A percentile compares a stretch with the other conserved stretches of the same genome.
phyloP scores from a whole-genome alignment of 2,329 filamentous ascomycete genomes.

The Aureobasidium sp. region DNA sequence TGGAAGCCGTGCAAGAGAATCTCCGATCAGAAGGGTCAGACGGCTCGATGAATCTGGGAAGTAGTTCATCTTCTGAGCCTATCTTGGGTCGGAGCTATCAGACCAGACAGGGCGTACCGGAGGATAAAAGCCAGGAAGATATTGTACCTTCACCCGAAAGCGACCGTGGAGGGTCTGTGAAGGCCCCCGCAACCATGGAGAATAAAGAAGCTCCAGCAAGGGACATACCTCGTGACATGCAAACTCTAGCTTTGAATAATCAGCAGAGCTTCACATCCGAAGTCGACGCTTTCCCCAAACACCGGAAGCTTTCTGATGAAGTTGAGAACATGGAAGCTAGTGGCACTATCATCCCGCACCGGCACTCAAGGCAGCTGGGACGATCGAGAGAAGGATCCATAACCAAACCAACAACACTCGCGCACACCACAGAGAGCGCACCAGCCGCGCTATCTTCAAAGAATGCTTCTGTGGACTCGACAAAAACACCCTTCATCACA shows the following conservation, averaged over 20 bases:
- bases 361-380: background rate
- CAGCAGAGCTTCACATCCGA: conserved; percentile 27
- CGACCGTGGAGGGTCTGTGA: background rate
- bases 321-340: conserved; percentile 35
- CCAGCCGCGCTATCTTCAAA: background rate
- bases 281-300: conserved; percentile 14
- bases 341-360: conserved; percentile 35
- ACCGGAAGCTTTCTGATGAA: conserved; percentile 16
- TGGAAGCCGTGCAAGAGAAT: conserved; percentile 17
- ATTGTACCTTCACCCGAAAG: background rate
- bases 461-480: background rate
- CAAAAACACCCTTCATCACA: conserved; percentile 26
- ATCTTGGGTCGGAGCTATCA: background rate
- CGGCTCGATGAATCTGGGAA: conserved; percentile 12
- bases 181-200: background rate
- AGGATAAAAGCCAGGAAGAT: background rate
- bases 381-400: conserved; percentile 3
- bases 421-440: conserved; percentile 23
- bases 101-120: background rate
- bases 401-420: background rate
- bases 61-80: conserved; percentile 15
- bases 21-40: conserved; percentile 7
- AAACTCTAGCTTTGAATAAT: conserved; percentile 34
- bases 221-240: conserved; percentile 31
- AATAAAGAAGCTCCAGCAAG: conserved; percentile 3